Base-by-base conservation (phyloP, 2,329 filamentous ascomycete species). In the Ceratocystis destructans region DNA sequence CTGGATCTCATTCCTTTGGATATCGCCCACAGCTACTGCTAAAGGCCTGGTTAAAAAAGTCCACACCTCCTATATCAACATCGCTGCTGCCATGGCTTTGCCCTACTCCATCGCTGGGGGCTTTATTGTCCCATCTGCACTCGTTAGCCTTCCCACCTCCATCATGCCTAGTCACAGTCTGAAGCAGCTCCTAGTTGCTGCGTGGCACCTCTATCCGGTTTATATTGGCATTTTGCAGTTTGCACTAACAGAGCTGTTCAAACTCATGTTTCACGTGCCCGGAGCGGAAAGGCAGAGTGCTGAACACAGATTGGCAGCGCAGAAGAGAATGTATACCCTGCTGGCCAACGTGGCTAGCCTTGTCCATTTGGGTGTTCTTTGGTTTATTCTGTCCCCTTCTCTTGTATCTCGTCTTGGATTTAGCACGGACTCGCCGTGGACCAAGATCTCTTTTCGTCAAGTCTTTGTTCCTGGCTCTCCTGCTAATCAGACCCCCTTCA, bases 121-220 rank as follows among this genome's bases (percentile, higher is more conserved):
- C 15, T 68, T 68, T 12, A 44, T 69, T 22, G 31, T 72, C 12
- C 71, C 71, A 1, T 69, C 69, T 10, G 12, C 70, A 44, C 61
- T 71, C 1, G 37, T 62, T 17, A 65, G 62, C 22, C 66, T 72
- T 2, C 69, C 70, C 1, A 64, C 68, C 8, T 67, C 70, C 5
- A 17, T n/a, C 3, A 2, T 69, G 31, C 63, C 71, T 53, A 65
- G 69, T 0, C 63, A 64, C 20, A 66, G 69, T 12, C 65, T 61
- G 20, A 69, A 70, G 22, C 70, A 71, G 50, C n/a, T 69, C 31
- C 62, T 68, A 1, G 53, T 72, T 8, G 70, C 69, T 1, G 20
- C 70, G 1, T 72, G 71, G 71, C 71, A 72, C 33, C 48, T 67
- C 15, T 72, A 72, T 50, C 71, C 71, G 0, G 8, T 71, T 8